These are phyloP conservation scores for Penicillium sp. DNA, from an alignment of 2,329 filamentous ascomycete species.

Conservation along the genomic window DNA sequence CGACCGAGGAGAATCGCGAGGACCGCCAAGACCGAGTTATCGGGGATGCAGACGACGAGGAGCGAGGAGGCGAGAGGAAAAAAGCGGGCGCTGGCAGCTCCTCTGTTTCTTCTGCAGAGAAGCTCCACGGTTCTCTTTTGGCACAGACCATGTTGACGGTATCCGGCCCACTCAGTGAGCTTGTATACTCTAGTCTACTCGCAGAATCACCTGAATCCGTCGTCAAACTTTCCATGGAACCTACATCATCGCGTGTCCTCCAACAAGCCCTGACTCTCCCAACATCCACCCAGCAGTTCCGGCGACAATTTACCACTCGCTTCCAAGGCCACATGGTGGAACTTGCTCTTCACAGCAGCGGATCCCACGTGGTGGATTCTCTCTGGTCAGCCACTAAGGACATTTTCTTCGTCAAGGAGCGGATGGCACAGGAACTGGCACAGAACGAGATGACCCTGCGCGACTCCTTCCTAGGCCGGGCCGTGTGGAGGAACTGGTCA, in stretches of 20 bases:
- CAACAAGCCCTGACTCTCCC: constrained; percentile 65
- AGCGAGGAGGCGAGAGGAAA: constrained; percentile 37
- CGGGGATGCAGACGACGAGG: constrained; percentile 53
- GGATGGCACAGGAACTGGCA: constrained; percentile 66
- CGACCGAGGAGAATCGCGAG: constrained; percentile 11
- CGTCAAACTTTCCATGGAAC: constrained; percentile 68
- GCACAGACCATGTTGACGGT: constrained; percentile 78
- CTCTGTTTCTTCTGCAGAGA: constrained; percentile 48
- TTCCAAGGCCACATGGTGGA: constrained; percentile 66
- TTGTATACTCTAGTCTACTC: constrained; percentile 74
- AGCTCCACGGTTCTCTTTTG: constrained; percentile 82
- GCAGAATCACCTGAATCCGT: constrained; percentile 61
- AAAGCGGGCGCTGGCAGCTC: constrained; percentile 11
- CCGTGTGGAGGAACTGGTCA: constrained; percentile 74
- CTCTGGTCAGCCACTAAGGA: constrained; percentile 68
- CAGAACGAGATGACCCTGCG: constrained; percentile 63
- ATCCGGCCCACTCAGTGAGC: constrained; percentile 68
- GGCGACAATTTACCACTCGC: constrained; percentile 66
- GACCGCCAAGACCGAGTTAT: constrained; percentile 46
- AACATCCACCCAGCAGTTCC: constrained; percentile 59
- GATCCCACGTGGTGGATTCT: constrained; percentile 70
- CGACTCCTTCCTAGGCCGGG: constrained; percentile 67
- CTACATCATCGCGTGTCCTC: constrained; percentile 63
- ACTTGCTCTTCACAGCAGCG: constrained; percentile 64
- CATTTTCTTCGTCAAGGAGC: constrained; percentile 69